Conservation (phyloP, 1,139 yeast genomes). For the Eremothecium coryli region DNA sequence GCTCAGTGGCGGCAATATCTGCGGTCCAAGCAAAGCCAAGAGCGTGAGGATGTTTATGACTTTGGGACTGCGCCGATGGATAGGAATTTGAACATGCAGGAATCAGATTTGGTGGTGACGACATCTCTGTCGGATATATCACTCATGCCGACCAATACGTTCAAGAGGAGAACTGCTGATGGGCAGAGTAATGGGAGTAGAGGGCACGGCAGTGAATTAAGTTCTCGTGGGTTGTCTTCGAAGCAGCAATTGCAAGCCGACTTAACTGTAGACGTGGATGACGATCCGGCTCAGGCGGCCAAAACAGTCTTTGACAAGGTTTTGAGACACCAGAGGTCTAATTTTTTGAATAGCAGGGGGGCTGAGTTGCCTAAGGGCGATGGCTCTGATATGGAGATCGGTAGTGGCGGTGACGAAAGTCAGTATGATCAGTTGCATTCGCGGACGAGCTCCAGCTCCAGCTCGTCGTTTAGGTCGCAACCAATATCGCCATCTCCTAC, state of each 20-base stretch:
- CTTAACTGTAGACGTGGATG: conserved; percentile 14
- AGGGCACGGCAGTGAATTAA: conserved; percentile 1
- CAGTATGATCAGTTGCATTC: conserved; percentile 1
- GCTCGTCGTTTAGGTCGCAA: conserved; percentile 5
- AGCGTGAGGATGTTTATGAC: conserved; percentile 6
- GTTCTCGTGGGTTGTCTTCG: no score
- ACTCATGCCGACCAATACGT: conserved; percentile 23
- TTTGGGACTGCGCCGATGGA: conserved; percentile 2
- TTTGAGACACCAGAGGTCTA: conserved; percentile 20
- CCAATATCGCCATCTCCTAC: conserved; percentile 7
- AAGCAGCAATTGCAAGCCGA: conserved; percentile 4
- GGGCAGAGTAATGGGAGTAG: conserved; percentile 4
- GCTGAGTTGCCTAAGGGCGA: neutral
- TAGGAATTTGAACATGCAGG: neutral
- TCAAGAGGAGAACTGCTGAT: conserved; percentile 12
- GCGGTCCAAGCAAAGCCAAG: conserved; percentile 7
- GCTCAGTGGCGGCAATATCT: conserved; percentile 24
- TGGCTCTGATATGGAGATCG: conserved; percentile 3
- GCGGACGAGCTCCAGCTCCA: conserved; percentile 4
- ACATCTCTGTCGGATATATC: conserved; percentile 24
- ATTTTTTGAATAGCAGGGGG: conserved; percentile 8
- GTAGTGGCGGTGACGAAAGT: conserved; percentile 1
- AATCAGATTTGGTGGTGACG: conserved; percentile 20
- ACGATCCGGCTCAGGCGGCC: conserved; percentile 23
- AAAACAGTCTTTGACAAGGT: conserved; percentile 22